A percentile compares a stretch with the other conserved stretches of the same genome.
Conservation (phyloP, 1,284 basidiomycete genomes). For the Agaricales sp. region DNA sequence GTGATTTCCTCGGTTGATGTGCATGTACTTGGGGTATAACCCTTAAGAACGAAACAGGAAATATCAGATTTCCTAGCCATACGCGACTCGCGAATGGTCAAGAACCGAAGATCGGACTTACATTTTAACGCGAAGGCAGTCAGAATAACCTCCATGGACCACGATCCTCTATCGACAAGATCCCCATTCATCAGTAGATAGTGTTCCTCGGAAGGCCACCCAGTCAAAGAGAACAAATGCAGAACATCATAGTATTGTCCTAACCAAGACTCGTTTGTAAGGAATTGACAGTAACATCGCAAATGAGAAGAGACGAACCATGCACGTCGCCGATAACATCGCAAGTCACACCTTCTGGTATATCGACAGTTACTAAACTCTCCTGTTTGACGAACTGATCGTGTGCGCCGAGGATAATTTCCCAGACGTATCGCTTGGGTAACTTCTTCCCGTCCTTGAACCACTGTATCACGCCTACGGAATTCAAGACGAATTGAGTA, state of each 20-base stretch:
- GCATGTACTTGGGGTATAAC: conserved; percentile 83
- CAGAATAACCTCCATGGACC: conserved; percentile 95
- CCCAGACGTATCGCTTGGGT: conserved; percentile 86
- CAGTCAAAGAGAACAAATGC: conserved; percentile 82
- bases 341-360: conserved; percentile 74
- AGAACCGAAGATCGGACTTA: conserved; percentile 22
- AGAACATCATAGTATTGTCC: conserved; percentile 94
- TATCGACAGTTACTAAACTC: conserved; percentile 70
- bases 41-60: conserved; percentile 34
- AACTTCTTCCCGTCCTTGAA: conserved; percentile 89
- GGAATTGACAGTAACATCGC: no score
- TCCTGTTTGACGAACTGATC: conserved; percentile 70
- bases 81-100: conserved; percentile 3
- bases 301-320: conserved; percentile 32
- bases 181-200: conserved; percentile 92
- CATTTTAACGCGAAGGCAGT: conserved; percentile 96
- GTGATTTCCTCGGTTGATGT: conserved; percentile 93
- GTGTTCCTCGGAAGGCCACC: conserved; percentile 72
- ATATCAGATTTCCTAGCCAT: conserved; percentile 6
- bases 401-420: conserved; percentile 88
- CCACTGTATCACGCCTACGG: conserved; percentile 69
- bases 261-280: no score
- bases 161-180: conserved; percentile 94
- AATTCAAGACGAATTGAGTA: neutral
- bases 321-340: conserved; percentile 93